phyloP scores from a whole-genome alignment of 139 green algal genomes.

The Pseudopediastrum boryanum region DNA sequence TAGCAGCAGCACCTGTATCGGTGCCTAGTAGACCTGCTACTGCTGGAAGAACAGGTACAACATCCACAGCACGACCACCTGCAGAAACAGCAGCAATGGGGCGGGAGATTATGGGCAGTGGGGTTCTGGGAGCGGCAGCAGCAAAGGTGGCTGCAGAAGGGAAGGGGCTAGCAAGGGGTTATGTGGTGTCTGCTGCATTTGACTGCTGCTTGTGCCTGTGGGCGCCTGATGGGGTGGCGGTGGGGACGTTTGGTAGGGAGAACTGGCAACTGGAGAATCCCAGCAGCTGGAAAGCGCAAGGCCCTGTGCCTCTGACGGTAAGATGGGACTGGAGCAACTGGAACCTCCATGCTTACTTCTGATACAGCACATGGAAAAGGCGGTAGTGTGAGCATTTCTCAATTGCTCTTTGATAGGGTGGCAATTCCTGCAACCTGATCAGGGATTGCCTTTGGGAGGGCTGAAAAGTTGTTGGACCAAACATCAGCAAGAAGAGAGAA shows the following conservation, averaged over 20 bases:
- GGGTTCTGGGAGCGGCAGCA: not conserved
- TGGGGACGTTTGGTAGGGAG: slow-evolving; percentile 10
- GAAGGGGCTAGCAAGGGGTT: not conserved
- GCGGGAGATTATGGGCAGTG: not conserved
- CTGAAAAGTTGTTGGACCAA: too few relatives aligned
- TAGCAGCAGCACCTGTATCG: not conserved
- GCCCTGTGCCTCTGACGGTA: not conserved
- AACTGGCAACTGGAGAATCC: slow-evolving; percentile 4
- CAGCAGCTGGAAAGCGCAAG: not conserved
- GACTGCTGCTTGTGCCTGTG: slow-evolving; percentile 6
- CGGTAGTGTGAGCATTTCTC: too few relatives aligned
- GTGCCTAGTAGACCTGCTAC: not conserved
- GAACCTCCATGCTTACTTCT: too few relatives aligned
- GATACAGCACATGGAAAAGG: too few relatives aligned
- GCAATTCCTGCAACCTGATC: too few relatives aligned
- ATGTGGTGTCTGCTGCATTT: slow-evolving; percentile 9
- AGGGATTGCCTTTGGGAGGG: too few relatives aligned
- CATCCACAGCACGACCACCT: not conserved
- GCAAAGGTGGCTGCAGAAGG: not conserved
- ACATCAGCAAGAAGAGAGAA: too few relatives aligned
- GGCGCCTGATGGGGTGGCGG: slow-evolving; percentile 1
- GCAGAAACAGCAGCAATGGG: not conserved
- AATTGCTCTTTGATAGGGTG: too few relatives aligned
- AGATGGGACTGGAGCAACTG: too few relatives aligned
- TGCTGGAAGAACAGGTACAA: not conserved